A percentile compares a stretch with the other conserved stretches of the same genome.
These are phyloP conservation scores for Brachypodium distachyon DNA, from an alignment of 202 grass and related monocot species.

Conservation along the genomic window DNA sequence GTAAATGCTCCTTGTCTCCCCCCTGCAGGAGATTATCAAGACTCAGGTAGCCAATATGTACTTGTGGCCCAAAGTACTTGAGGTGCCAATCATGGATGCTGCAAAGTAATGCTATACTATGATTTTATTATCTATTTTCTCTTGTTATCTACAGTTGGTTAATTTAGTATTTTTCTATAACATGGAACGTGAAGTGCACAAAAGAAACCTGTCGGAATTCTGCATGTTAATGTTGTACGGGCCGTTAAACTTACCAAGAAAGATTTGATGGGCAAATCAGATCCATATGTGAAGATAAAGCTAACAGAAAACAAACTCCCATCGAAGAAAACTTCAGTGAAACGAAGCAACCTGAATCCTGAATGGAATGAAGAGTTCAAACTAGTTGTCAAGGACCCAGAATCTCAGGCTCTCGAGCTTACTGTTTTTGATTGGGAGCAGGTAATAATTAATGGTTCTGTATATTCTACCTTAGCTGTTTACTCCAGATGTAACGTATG, in stretches of 20 bases:
- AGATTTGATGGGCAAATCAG: slow-evolving; percentile 63
- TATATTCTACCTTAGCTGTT: slow-evolving; percentile 2
- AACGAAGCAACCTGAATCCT: slow-evolving; percentile 55
- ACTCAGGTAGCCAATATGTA: slow-evolving; percentile 77
- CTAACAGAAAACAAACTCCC: slow-evolving; percentile 48
- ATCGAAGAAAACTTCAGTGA: slow-evolving; percentile 60
- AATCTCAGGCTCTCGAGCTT: slow-evolving; percentile 59
- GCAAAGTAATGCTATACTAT: slow-evolving; percentile 40
- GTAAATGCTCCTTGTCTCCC: background rate
- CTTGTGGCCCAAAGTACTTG: slow-evolving; percentile 71
- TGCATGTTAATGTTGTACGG: slow-evolving; percentile 44
- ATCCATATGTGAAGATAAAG: slow-evolving; percentile 71
- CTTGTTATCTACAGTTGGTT: slow-evolving; percentile 5
- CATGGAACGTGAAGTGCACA: slow-evolving; percentile 30
- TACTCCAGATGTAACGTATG: background rate
- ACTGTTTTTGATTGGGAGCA: slow-evolving; percentile 80
- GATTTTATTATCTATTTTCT: background rate
- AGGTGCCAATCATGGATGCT: slow-evolving; percentile 74
- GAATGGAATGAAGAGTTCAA: slow-evolving; percentile 79
- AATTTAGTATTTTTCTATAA: background rate
- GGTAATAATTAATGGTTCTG: slow-evolving; percentile 26
- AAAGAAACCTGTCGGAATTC: slow-evolving; percentile 62
- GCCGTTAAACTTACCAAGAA: slow-evolving; percentile 63
- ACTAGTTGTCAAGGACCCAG: slow-evolving; percentile 56
- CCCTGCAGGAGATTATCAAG: slow-evolving; percentile 68